Evolutionary conservation across 176 grass and related monocot species (phyloP), one percentile per base, ranked within the genome.

Genomic region (Melocanna baccifera): DNA sequence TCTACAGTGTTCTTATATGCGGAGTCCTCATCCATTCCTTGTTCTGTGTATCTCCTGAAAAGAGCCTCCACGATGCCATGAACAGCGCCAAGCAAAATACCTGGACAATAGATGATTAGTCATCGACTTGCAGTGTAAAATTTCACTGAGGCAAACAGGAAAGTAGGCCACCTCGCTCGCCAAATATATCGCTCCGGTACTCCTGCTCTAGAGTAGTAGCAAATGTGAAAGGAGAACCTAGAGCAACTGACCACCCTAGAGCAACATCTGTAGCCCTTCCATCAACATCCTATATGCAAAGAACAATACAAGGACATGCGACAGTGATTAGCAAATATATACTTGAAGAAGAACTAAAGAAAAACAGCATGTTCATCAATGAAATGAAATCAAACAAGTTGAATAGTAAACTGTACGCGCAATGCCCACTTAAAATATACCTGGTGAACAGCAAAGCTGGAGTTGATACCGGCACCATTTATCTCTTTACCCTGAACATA

Each of bases 391-490:
- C 28, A 73, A 65, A 58, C 47, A 45, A 28, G 58, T 37, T 69
- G 26, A 52, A 77, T 32, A 71, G 43, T 43, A 16, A 14, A 82
- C 7, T 20, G 30, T 77, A 34, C 5, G 57, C 9, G 26, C 20
- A 84, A 65, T 80, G 36, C 3, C 9, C 14, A 41, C 73, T 47
- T 77, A 11, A 5, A 84, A 56, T 25, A 67, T 91, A 97, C 94
- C 94, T 97, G 94, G 81, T 97, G 94, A 42, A 97, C 94, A 73
- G 82, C 94, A 93, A 97, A 93, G 84, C 94, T 97, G 68, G 94
- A 83, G 83, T 97, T 97, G 65, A 93, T 97, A 39, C 94, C 94
- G 47, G 94, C 94, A 83, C 94, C 94, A 74, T 97, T 97, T 41
- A 91, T 83, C 77, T 96, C 89, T 88, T 97, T 97, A 18, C 91